These are phyloP conservation scores for Phyllosticta paracitricarpa DNA, from an alignment of 2,329 filamentous ascomycete species.

Conservation along the genomic window DNA sequence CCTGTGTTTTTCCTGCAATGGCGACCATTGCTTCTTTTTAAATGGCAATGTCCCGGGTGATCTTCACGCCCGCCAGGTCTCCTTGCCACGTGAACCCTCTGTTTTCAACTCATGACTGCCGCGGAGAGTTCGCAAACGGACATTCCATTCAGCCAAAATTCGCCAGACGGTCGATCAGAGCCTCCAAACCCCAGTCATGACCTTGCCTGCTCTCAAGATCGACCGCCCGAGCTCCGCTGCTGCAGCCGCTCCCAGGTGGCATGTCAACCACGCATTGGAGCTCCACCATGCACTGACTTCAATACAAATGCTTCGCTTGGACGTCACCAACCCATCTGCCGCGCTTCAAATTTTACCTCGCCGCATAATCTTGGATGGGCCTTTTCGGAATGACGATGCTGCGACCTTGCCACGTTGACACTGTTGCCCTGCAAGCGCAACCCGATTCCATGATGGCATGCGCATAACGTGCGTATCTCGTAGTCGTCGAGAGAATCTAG, in stretches of 20 bases:
- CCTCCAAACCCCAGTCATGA: neutral
- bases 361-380: neutral
- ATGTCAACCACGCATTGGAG: neutral
- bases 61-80: neutral
- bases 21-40: neutral
- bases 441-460: neutral
- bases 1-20: neutral
- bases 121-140: neutral
- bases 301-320: neutral
- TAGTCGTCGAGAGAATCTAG: neutral
- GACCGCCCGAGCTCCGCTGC: neutral
- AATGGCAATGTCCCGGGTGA: neutral
- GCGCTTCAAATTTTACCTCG: neutral
- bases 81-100: neutral
- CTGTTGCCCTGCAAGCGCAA: neutral
- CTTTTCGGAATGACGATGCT: neutral
- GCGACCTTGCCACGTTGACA: neutral
- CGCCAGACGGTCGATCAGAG: neutral
- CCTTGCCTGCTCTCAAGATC: neutral
- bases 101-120: neutral
- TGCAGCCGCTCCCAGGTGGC: neutral
- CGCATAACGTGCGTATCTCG: neutral
- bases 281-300: neutral
- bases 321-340: neutral
- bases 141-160: neutral